phyloP scores from a whole-genome alignment of 257 asterid species.

The Rauvolfia tetraphylla region DNA sequence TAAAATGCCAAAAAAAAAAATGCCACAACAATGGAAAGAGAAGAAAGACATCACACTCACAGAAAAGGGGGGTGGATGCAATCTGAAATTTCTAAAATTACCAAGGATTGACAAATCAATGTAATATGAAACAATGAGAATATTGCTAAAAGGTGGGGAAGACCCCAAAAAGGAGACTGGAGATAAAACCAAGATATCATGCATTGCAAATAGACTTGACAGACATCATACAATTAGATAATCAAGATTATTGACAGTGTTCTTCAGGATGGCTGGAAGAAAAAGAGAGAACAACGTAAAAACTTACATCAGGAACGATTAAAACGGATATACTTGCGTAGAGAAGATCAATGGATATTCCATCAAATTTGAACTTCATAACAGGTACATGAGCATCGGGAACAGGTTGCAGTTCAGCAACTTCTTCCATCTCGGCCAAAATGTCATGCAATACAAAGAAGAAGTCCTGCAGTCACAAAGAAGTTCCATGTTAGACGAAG shows the following conservation, averaged over 20 bases:
- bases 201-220: background rate
- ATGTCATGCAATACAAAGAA: slow-evolving; percentile 68
- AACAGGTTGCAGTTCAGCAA: slow-evolving; percentile 86
- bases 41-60: background rate
- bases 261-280: background rate
- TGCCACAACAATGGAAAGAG: too few relatives aligned
- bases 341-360: slow-evolving; percentile 92
- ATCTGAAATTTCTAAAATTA: background rate
- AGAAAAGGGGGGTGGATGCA: background rate
- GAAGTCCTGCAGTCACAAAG: slow-evolving; percentile 67
- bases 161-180: background rate
- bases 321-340: slow-evolving; percentile 84
- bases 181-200: background rate
- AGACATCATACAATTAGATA: background rate
- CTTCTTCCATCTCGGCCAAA: slow-evolving; percentile 69
- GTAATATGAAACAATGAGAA: background rate
- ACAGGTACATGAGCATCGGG: slow-evolving; percentile 99
- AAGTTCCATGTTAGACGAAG: slow-evolving; percentile 13
- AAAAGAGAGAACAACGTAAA: background rate
- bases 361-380: slow-evolving; percentile 93
- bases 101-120: background rate
- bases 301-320: slow-evolving; percentile 89
- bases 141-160: background rate
- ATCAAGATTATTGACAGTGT: background rate
- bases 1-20: too few relatives aligned